Percentiles rank a stretch among this genome's conserved stretches.
phyloP scores from a whole-genome alignment of 2,329 filamentous ascomycete species.

The Calonectria crousiana region DNA sequence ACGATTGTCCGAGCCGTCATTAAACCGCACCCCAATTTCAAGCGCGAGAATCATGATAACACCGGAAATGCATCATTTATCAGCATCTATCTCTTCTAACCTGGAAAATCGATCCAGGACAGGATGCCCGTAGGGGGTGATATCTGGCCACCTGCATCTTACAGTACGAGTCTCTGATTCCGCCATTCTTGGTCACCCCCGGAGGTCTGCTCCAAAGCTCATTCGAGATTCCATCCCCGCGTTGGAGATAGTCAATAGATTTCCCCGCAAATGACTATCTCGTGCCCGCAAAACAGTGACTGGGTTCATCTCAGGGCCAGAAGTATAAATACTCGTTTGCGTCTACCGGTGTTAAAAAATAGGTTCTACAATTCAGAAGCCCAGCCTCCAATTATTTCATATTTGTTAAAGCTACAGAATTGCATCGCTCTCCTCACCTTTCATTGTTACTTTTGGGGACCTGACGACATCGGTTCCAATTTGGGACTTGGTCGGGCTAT shows the following conservation, averaged over 20 bases:
- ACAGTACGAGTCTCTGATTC: background rate
- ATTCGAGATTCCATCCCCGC: background rate
- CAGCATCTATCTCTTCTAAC: background rate
- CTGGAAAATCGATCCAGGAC: background rate
- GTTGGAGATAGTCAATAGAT: background rate
- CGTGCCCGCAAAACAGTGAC: background rate
- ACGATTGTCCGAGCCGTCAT: background rate
- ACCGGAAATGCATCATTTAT: background rate
- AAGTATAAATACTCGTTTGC: background rate
- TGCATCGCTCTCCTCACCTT: slow-evolving; percentile 4
- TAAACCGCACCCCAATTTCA: no score
- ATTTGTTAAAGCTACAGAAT: background rate
- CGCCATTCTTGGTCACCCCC: background rate
- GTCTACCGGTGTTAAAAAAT: background rate
- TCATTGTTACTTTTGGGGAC: slow-evolving; percentile 9
- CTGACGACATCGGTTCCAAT: slow-evolving; percentile 1
- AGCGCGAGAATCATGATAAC: background rate
- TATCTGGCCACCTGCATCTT: background rate
- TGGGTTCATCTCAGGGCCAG: background rate
- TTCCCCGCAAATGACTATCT: background rate
- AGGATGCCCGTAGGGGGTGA: background rate
- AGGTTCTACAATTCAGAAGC: background rate
- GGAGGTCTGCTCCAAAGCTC: background rate
- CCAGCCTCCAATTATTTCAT: background rate
- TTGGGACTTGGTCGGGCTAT: slow-evolving; percentile 9